Base-by-base conservation (phyloP, 78 protist genomes). In the Dictyostelium citrinum region DNA sequence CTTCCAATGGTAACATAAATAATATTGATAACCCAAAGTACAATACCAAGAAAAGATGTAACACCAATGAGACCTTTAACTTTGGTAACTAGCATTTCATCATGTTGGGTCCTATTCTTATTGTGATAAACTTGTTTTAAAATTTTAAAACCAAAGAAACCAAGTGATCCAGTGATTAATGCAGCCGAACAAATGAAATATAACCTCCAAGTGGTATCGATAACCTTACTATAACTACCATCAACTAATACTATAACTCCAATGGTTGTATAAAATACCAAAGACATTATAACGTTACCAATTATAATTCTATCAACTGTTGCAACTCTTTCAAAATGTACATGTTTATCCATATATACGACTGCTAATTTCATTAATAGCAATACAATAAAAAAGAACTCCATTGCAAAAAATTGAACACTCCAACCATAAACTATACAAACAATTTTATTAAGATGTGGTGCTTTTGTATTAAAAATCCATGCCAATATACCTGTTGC, bases 291-390 rank as follows among this genome's bases (percentile, higher is more conserved):
- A 55, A 55, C 64, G 14, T 35, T 74, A 14, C 33, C 39, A 20
- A 72, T 17, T 2, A 84, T 77, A 10, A 84, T 84, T 22, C 74
- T 16, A 55, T 84, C 91, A 2, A 84, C 64, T 1, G 76, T 39
- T 2, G 20, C 64, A 9, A 74, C 29, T 71, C 91, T 71, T 12
- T 58, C 35, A 17, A 84, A 37, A 46, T 27, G 83, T 12, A 84
- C n/a, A 84, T 71, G 12, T 8, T 51, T 55, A 31, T 74, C 74
- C 43, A 72, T 74, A 61, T 72, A 84, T 20, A 84, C 91, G 9
- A 74, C 10, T 9, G 82, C 81, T 4, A 84, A 35, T 55, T 84
- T 84, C 43, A 84, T 84, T 70, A 80, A 74, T 1, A 84, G 74
- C 7, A 84, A 37, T 4, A 17, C 29, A 7, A 84, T 84, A 51